Evolutionary conservation across 108 stramenopile genomes (phyloP), one percentile per base, ranked within the genome.

Genomic region (Chaetoceros muelleri): DNA sequence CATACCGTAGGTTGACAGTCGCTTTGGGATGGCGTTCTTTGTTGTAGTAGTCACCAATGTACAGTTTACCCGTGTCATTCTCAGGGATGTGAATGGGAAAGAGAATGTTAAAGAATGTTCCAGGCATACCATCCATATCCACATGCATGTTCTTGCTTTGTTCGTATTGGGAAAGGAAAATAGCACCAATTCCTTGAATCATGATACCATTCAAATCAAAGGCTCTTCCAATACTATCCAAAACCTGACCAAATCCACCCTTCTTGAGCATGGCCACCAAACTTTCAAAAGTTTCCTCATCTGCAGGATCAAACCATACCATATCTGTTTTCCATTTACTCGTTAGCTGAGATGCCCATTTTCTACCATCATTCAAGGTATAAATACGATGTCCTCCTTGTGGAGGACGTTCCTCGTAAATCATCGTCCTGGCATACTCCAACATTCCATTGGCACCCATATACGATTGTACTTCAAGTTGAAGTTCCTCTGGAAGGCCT

Each of bases 241-340:
- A 51, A 2, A 78, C 71, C 8, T 45, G 52, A 53, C 78, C 77
- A 53, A 82, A 82, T 10, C 75, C 73, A 16, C 74, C 76, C 22
- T 52, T 54, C 5, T 70, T 61, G 13, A 78, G 48, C 8, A 78
- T 69, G 18, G 58, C 52, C 24, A 82, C 44, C 29, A 78, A 70
- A 23, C 71, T 71, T 56, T 82, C 75, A 48, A 75, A 72, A 22
- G 74, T 74, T 24, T 55, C 58, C 53, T 79, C 81, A 61, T 82
- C 72, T 0, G 75, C 75, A 10, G 81, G 81, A 30, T 57, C 61
- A 31, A 82, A 61, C 81, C 81, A 82, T 30, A 72, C 71, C 81
- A 82, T 82, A 49, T 82, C 75, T 5, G 70, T 64, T 18, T 53
- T 60, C 79, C 79, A 80, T 19, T 66, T 57, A 46, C 63, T 61